These are phyloP conservation scores for Lecanicillium sp. DNA, from an alignment of 2,329 filamentous ascomycete species.

Conservation along the genomic window DNA sequence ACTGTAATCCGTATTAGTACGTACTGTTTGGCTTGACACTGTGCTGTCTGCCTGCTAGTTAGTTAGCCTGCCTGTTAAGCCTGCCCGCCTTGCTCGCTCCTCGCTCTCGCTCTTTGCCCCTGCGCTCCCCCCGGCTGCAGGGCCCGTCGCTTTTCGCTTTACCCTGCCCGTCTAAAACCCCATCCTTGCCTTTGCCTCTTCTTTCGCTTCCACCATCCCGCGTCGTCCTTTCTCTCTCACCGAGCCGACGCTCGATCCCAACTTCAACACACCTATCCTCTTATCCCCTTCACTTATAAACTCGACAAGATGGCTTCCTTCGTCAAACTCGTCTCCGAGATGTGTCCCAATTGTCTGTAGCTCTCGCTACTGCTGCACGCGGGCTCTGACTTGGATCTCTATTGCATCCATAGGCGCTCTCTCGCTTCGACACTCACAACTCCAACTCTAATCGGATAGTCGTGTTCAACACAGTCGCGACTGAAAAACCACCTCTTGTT, in stretches of 20 bases:
- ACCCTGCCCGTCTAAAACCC: constrained; percentile 4
- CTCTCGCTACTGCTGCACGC: constrained; percentile 11
- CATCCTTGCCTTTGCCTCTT: constrained; percentile 1
- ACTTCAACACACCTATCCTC: background rate
- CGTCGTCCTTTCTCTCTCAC: constrained; percentile 12
- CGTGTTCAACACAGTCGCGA: background rate
- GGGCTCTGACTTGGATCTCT: constrained; percentile 11
- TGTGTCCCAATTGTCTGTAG: constrained; percentile 18
- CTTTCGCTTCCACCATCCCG: constrained; percentile 8
- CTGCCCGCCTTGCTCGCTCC: background rate
- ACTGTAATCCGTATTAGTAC: no score
- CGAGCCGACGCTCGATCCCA: constrained; percentile 1
- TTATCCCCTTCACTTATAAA: background rate
- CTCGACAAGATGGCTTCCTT: constrained; percentile 20
- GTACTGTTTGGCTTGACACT: no score
- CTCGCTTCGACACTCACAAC: background rate
- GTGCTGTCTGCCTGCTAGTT: no score
- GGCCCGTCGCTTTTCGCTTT: no score
- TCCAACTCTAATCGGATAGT: background rate
- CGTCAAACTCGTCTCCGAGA: constrained; percentile 18
- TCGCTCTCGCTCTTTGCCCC: background rate
- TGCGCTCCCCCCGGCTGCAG: background rate
- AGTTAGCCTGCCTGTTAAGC: no score
- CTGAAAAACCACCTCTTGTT: background rate
- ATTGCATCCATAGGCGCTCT: background rate